Percentiles rank a stretch among this genome's conserved stretches.
Conservation (phyloP, 768 basidiomycete genomes). For the Termitomyces heimii region DNA sequence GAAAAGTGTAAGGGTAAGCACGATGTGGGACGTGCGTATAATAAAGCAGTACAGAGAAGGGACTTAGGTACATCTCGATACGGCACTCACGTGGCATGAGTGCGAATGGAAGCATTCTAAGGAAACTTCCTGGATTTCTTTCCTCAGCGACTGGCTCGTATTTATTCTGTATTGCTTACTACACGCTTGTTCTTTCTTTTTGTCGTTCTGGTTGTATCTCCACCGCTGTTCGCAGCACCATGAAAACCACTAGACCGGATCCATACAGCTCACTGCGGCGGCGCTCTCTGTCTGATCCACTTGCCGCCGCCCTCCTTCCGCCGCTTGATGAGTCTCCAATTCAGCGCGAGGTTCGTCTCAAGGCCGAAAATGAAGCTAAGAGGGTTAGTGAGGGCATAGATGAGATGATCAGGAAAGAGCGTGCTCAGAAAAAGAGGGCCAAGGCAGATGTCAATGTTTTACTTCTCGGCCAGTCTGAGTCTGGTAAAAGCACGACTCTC, state of each 20-base stretch:
- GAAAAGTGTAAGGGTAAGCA: neutral
- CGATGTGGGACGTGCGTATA: neutral
- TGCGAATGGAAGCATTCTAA: constrained; percentile 18
- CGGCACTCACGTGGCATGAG: constrained; percentile 17
- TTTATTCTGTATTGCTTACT: constrained; percentile 16
- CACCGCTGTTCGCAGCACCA: constrained; percentile 19
- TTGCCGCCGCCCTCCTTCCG: constrained; percentile 60
- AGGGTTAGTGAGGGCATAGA: constrained; percentile 75
- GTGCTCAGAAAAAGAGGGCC: constrained; percentile 50
- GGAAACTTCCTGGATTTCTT: constrained; percentile 15
- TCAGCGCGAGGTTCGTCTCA: constrained; percentile 60
- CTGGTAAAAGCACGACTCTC: constrained; percentile 83
- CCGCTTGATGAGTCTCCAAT: constrained; percentile 66
- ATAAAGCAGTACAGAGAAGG: neutral
- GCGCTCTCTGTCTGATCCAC: constrained; percentile 59
- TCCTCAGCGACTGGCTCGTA: constrained; percentile 12
- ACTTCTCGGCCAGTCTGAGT: constrained; percentile 84
- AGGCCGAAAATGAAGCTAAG: constrained; percentile 66
- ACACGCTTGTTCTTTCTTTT: constrained; percentile 11
- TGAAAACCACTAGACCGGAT: constrained; percentile 33
- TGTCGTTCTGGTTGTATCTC: constrained; percentile 16
- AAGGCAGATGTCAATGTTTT: constrained; percentile 70
- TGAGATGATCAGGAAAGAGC: constrained; percentile 66
- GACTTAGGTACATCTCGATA: constrained; percentile 12
- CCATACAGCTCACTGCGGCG: constrained; percentile 22